These are phyloP conservation scores for Kingdonia uniflora DNA, from an alignment of 164 flowering plant genomes.

Conservation along the genomic window DNA sequence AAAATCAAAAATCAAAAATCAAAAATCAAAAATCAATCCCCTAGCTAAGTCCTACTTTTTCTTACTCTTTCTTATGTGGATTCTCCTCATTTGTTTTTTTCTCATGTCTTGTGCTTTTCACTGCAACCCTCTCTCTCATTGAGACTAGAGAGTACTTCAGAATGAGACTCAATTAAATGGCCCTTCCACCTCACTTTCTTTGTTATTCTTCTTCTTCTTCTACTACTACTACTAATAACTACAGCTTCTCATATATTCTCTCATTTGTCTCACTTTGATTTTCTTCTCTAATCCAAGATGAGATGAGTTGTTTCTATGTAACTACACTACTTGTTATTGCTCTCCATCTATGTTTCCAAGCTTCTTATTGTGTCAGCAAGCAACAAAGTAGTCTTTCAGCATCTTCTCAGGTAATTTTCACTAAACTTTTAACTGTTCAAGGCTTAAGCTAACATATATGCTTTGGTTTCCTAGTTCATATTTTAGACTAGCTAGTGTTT, in stretches of 20 bases:
- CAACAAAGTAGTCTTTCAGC: neutral
- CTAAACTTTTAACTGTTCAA: too few relatives aligned
- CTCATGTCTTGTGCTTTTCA: slow-evolving; percentile 18
- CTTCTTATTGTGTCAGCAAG: slow-evolving; percentile 7
- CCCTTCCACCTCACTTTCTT: slow-evolving; percentile 1
- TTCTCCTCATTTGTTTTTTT: slow-evolving; percentile 6
- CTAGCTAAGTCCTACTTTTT: neutral
- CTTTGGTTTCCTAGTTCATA: too few relatives aligned
- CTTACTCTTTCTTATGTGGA: slow-evolving; percentile 8
- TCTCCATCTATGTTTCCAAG: slow-evolving; percentile 9
- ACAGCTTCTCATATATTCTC: neutral
- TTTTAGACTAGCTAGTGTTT: too few relatives aligned
- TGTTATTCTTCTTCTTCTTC: neutral
- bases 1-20: neutral
- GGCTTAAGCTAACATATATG: too few relatives aligned
- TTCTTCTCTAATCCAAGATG: slow-evolving; percentile 1
- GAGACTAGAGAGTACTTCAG: slow-evolving; percentile 5
- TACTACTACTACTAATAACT: neutral
- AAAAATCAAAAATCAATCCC: too few relatives aligned
- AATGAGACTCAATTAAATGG: neutral
- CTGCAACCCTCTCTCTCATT: slow-evolving; percentile 7
- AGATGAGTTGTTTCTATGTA: slow-evolving; percentile 13
- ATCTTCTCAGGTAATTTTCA: too few relatives aligned
- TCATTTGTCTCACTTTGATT: neutral
- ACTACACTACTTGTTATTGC: slow-evolving; percentile 7